phyloP scores from a whole-genome alignment of 352 stramenopile species.

The Globisporangium recalcitrans region DNA sequence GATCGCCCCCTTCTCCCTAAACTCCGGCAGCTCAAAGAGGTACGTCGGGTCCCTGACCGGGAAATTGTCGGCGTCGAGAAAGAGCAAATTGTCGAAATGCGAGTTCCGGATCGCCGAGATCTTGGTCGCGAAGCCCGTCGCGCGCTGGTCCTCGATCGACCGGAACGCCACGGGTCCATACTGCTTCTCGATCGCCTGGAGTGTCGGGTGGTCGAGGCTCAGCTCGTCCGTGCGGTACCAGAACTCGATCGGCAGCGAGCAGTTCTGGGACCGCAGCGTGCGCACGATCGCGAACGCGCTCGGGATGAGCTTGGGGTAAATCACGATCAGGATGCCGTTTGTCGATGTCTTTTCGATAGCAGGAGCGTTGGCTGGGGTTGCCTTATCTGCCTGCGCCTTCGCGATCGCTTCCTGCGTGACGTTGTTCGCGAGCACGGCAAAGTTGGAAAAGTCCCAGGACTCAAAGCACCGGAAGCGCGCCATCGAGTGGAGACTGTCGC shows the following conservation, averaged over 20 bases:
- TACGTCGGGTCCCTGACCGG: constrained; percentile 56
- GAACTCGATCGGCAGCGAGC: constrained; percentile 58
- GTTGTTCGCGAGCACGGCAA: constrained; percentile 18
- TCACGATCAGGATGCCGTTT: constrained; percentile 64
- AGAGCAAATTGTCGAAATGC: constrained; percentile 56
- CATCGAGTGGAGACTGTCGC: constrained; percentile 15
- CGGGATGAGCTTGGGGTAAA: constrained; percentile 63
- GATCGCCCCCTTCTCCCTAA: constrained; percentile 32
- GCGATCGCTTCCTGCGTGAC: constrained; percentile 1
- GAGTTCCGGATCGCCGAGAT: constrained; percentile 56
- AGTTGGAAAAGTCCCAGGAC: constrained; percentile 21
- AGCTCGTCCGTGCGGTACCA: constrained; percentile 32
- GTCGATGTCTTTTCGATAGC: not conserved
- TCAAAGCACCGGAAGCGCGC: constrained; percentile 21
- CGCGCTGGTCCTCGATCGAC: constrained; percentile 35
- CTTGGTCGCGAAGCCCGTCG: constrained; percentile 51
- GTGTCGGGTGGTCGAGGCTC: constrained; percentile 15
- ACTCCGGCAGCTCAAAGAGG: constrained; percentile 50
- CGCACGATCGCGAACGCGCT: constrained; percentile 58
- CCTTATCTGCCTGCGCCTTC: not conserved
- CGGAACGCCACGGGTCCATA: constrained; percentile 42
- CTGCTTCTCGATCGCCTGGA: constrained; percentile 28
- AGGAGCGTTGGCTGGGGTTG: not conserved
- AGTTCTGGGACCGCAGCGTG: constrained; percentile 36
- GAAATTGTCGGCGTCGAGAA: constrained; percentile 64